phyloP scores from a whole-genome alignment of 2,329 filamentous ascomycete genomes.

The Xylariaceae sp. region DNA sequence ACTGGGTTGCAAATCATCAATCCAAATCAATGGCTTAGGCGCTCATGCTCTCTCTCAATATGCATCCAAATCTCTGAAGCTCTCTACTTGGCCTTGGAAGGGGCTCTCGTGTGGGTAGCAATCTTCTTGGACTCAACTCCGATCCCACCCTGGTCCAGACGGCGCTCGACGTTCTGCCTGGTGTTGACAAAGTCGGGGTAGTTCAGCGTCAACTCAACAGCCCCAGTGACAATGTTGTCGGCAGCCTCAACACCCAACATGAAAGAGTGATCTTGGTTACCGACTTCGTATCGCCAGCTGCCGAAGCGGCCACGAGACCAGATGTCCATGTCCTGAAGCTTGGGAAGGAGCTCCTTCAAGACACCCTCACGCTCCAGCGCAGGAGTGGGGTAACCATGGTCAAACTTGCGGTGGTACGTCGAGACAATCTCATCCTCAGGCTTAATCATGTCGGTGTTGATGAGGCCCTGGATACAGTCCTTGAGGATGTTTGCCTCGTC shows the following conservation, averaged over 20 bases:
- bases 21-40: constrained; percentile 4
- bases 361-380: constrained; percentile 92
- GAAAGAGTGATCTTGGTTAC: constrained; percentile 97
- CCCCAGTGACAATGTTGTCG: constrained; percentile 84
- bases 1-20: constrained; percentile 9
- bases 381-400: constrained; percentile 97
- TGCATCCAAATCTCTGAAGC: background rate
- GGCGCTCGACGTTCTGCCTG: constrained; percentile 64
- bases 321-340: constrained; percentile 87
- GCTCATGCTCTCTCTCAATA: constrained; percentile 8
- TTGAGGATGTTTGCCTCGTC: constrained; percentile 78
- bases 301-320: constrained; percentile 95
- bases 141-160: constrained; percentile 47
- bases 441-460: constrained; percentile 97
- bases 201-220: constrained; percentile 89
- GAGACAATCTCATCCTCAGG: constrained; percentile 92
- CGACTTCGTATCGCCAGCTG: constrained; percentile 93
- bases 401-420: constrained; percentile 95
- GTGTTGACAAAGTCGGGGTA: constrained; percentile 94
- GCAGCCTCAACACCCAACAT: constrained; percentile 95
- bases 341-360: constrained; percentile 86
- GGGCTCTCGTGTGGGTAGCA: constrained; percentile 34
- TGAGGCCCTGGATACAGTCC: constrained; percentile 90
- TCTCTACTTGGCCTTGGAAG: too few relatives aligned
- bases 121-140: constrained; percentile 32